Conservation (phyloP, 441 rosid species). For the Kokia cookei region DNA sequence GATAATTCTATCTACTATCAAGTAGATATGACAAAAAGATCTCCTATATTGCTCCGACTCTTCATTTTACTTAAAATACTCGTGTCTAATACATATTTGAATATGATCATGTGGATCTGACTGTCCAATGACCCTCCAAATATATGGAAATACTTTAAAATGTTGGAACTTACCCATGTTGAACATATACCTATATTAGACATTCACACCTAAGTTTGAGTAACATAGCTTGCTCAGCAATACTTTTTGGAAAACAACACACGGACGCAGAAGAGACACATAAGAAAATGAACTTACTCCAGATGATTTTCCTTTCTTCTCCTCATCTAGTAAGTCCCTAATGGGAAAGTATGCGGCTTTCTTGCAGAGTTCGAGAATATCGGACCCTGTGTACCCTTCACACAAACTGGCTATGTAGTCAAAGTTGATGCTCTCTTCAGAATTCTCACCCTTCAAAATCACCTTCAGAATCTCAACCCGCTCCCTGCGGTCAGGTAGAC, state of each 20-base stretch:
- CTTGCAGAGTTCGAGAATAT: conserved; percentile 91
- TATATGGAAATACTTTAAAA: neutral
- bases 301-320: conserved; percentile 57
- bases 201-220: neutral
- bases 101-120: neutral
- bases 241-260: neutral
- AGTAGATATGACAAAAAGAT: neutral
- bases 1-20: too few species aligned
- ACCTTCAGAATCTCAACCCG: conserved; percentile 84
- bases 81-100: neutral
- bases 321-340: conserved; percentile 76
- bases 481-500: conserved; percentile 66
- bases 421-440: conserved; percentile 54
- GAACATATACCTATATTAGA: neutral
- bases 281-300: conserved; percentile 38
- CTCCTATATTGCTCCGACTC: neutral
- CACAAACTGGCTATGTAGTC: conserved; percentile 64
- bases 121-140: neutral
- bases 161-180: neutral
- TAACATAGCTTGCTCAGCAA: neutral
- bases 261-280: neutral
- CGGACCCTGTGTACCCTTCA: conserved; percentile 86
- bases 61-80: neutral
- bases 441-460: conserved; percentile 68
- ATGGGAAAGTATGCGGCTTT: conserved; percentile 91